Evolutionary conservation across 2,329 filamentous ascomycete species (phyloP), one percentile per base, ranked within the genome.

Genomic region (Cephalotrichum gorgonifer): DNA sequence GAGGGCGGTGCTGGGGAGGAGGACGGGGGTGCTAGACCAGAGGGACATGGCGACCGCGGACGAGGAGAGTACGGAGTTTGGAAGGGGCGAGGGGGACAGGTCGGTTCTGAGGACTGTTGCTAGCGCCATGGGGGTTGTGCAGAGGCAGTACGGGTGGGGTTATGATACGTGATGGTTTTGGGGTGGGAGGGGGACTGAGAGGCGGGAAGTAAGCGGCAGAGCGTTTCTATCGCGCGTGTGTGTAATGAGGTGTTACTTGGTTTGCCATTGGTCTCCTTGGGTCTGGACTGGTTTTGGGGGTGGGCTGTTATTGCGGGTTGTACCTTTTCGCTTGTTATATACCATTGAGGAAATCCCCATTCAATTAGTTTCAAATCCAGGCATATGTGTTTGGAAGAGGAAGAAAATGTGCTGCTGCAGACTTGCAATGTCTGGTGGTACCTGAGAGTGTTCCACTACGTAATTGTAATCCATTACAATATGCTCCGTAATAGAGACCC

Each of bases 1-100:
- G 51, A 71, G 72, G 42, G 76, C 83, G 9, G 78, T 82, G 1
- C 59, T 84, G 49, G 73, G 76, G 47, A 72, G 78, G 51, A 72
- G 73, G 33, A 72, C 80, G 57, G 72, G 72, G 3, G 66, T 69
- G 22, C 66, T 85, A 15, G 75, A 75, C 33, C 76, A 79, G 53
- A 68, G 70, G 12, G 81, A 58, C 8, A 53, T 48, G 3, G 38
- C 38, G 12, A 20, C 23, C 22, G 31, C 22, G 44, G 44, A 45
- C 17, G 43, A 47, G 33, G 26, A 15, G 44, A 39, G 26, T n/a
- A 39, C 33, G 2, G 17, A 30, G 22, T 47, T 56, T 5, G 55
- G 64, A 25, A 66, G 67, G 1, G 68, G 65, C 1, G 68, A 66
- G 45, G 55, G 62, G 2, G 67, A 73, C 6, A 69, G 73, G 9